Base-by-base conservation (phyloP, 1,284 basidiomycete species). In the Paramarasmius palmivorus region DNA sequence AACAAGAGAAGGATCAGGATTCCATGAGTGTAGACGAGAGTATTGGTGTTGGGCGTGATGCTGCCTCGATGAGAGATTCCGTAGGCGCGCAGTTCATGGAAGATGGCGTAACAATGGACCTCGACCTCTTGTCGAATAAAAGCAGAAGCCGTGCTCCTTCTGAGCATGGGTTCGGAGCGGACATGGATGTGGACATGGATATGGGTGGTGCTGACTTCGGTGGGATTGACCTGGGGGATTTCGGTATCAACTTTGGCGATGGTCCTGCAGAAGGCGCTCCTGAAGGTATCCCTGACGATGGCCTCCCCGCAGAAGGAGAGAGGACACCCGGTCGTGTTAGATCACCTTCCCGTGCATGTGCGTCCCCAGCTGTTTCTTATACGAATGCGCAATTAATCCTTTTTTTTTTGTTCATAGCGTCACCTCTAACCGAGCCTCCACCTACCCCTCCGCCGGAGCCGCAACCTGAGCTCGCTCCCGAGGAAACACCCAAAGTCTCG, bases 31-130 rank as follows among this genome's bases (percentile, higher is more conserved):
- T 78, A 15, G 84, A 87, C 51, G 84, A 71, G 59, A 89, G 86
- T 59, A 73, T 92, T 39, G 90, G 88, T 59, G 77, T 88, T 32
- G 89, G 87, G 59, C 88, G 90, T 71, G 88, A 92, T 61, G 88
- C 85, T 9, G 74, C 74, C 25, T 66, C 68, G 6, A 73, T 72
- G 32, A 72, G 79, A 54, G 79, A 82, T 57, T 88, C 86, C 15
- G 68, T 91, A 35, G 83, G 76, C 54, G 84, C 82, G 9, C 79
- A 82, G 56, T 66, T 90, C 37, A 65, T 84, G 40, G 82, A 77
- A 15, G 70, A 67, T 42, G 75, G 65, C 64, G 65, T 68, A 65
- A 71, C 68, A 50, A 64, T 75, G 57, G 86, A 86, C 54, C 51
- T 85, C 26, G 88, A 92, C 60, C 50, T 82, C 5, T 63, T 85